Percentiles rank a stretch among this genome's conserved stretches.
Evolutionary conservation across 2,329 filamentous ascomycete genomes (phyloP).

Genomic region (Pyrenochaeta sp.): DNA sequence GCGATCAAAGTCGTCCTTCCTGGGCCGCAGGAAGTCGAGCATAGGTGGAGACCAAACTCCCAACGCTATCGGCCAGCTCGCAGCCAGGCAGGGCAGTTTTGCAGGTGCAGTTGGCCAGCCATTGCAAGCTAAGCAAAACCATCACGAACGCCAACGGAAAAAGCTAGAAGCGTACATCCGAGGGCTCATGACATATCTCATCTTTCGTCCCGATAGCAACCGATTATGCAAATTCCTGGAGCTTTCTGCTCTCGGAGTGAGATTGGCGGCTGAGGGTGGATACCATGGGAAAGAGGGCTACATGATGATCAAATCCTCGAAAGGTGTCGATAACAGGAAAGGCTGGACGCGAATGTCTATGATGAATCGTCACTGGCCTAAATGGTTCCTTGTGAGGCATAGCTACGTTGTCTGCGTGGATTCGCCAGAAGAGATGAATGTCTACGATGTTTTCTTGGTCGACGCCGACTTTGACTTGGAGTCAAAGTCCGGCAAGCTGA

Average conservation of each 20-base stretch:
- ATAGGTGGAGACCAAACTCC: constrained; percentile 45
- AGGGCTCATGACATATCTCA: constrained; percentile 94
- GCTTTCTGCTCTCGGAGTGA: constrained; percentile 89
- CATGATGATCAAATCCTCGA: constrained; percentile 88
- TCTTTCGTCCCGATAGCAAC: constrained; percentile 96
- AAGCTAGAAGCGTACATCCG: constrained; percentile 90
- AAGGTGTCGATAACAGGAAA: constrained; percentile 85
- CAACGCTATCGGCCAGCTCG: constrained; percentile 30
- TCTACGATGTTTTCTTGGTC: constrained; percentile 98
- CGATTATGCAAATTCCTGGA: constrained; percentile 95
- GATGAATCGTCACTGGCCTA: constrained; percentile 83
- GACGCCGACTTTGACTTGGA: constrained; percentile 87
- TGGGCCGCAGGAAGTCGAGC: constrained; percentile 68
- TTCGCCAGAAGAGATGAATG: constrained; percentile 97
- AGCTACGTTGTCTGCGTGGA: constrained; percentile 99
- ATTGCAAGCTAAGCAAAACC: constrained; percentile 62
- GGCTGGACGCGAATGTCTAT: constrained; percentile 81
- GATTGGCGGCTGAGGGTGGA: constrained; percentile 91
- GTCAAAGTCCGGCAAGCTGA: constrained; percentile 66
- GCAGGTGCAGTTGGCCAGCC: constrained; percentile 47
- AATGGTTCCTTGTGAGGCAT: constrained; percentile 98
- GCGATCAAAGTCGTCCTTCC: constrained; percentile 64
- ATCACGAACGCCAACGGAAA: constrained; percentile 81
- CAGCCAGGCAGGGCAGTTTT: constrained; percentile 50
- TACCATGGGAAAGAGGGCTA: constrained; percentile 98